Base-by-base conservation (phyloP, 768 basidiomycete genomes). In the Pleurotus djamor region DNA sequence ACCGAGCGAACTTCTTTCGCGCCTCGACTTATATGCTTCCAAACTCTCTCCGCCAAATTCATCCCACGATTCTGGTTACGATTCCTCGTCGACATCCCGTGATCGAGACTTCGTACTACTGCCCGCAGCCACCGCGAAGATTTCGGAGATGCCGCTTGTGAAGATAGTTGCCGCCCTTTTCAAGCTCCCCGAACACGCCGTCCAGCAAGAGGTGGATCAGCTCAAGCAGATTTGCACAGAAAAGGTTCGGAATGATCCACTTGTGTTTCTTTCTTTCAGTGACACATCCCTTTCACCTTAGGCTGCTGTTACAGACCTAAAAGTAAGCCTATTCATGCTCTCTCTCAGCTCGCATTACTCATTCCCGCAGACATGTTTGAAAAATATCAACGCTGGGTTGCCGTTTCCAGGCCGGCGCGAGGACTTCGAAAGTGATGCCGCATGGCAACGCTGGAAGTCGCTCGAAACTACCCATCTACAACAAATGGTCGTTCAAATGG, bases 261-360 rank as follows among this genome's bases (percentile, higher is more conserved):
- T 64, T 14, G 57, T 32, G 3, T 8, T 48, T 33, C 4, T n/a
- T 1, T 38, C 48, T 12, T 13, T 41, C 34, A n/a, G 48, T 8
- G 1, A 14, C 16, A 59, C 66, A 35, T 62, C 12, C 43, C 38
- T 45, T 43, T 17, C 60, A 61, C 17, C 55, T 55, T 62, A 93
- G 87, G 93, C 94, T 28, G 94, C 94, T 0, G 74, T 97, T 59
- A 81, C 81, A 47, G 94, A 97, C 70, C 79, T 96, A 58, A 97
- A 96, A 83, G 93, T 89, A 64, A 63, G 63, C 50, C 38, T 2
- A 41, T 52, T n/a, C 8, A 52, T 13, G 4, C 36, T 21, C 14
- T 10, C 49, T 33, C 16, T 37, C n/a, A 28, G 41, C 38, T 16
- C 32, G 68, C 48, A 68, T 62, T 41, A 48, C 37, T 17, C 47